Evolutionary conservation across 129 eudicot species (phyloP), one percentile per base, ranked within the genome.

Genomic region (Lactuca saligna): DNA sequence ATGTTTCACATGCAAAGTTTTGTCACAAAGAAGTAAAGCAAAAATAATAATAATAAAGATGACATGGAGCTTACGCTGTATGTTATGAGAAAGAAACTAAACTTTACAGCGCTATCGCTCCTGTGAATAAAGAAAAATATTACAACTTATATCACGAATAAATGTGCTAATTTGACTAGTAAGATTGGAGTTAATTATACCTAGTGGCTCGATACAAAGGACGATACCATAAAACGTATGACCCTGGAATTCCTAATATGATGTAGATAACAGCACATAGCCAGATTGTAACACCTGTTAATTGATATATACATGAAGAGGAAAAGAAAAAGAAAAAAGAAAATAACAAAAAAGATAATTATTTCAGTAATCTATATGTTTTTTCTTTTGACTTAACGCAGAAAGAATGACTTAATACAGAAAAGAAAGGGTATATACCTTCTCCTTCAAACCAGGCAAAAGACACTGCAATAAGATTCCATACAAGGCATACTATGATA

Each of bases 141-240:
- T 17, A 61, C 12, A 41, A 17, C 12, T 53, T 25, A 29, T 20
- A 29, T 20, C 5, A 4, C 42, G n/a, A 20, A 39, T 61, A 51
- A 29, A 11, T 25, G 14, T 29, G 39, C 4, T 35, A 35, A 4
- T 35, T 61, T 16, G 48, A 51, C 3, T 61, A 39, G 54, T 53
- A 62, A 76, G 60, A 11, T 41, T 3, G 38, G 6, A 51, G 42
- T 54, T n/a, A n/a, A n/a, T n/a, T 53, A 76, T 94, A 94, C 99
- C 99, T 90, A 91, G 79, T 83, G 71, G 97, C 99, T 68, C 94
- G 90, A 74, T 94, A 94, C 37, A 89, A 83, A 61, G 99, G 96
- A 51, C 94, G 93, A 73, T 94, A 94, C 99, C 99, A 94, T 57
- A 83, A 65, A n/a, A 87, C 67, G 76, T 90, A 94, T 53, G 93